Base-by-base conservation (phyloP, 768 basidiomycete species). In the Hygrophoropsis aurantiaca region DNA sequence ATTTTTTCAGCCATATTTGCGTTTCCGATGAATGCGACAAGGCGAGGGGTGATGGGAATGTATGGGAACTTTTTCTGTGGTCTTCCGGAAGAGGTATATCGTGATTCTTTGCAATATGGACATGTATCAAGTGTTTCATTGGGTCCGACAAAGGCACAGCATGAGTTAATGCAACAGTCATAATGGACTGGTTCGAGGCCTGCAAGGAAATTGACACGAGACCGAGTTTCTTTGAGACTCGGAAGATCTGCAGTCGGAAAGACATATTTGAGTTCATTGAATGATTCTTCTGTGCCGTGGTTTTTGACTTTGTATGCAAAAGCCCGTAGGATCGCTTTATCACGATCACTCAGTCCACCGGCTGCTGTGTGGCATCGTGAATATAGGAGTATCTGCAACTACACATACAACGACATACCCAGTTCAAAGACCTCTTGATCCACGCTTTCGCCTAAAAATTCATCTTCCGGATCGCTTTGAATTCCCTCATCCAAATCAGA, bases 91-190 rank as follows among this genome's bases (percentile, higher is more conserved):
- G 43, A 3, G 30, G 59, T 40, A 42, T 41, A 64, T 2, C 69
- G 63, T 9, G 64, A 21, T 36, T 54, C 54, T 0, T 61, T 45
- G 56, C 75, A 77, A 53, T 59, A 58, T 1, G 67, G 66, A 47
- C 75, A 78, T 7, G 25, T 13, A 0, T 54, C 45, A 8, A 59
- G 43, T 4, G 62, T 53, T 6, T 46, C 54, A 27, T 67, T 58
- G 0, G 60, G 53, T 1, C 73, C 73, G 13, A 62, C 55, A 50
- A 58, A 78, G 47, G 63, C 67, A 42, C 56, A 56, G 50, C 77
- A 78, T 0, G 69, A 72, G 41, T 72, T 69, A 18, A 57, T 40
- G 55, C 77, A 79, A 53, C 74, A 77, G 54, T 77, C 56, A 54
- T 65, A 72, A 62, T 32, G 39, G 1, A 58, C 47, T 1, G 71